Conservation (phyloP, 192 early-diverging fungal genomes). For the Umbelopsis sp. region DNA sequence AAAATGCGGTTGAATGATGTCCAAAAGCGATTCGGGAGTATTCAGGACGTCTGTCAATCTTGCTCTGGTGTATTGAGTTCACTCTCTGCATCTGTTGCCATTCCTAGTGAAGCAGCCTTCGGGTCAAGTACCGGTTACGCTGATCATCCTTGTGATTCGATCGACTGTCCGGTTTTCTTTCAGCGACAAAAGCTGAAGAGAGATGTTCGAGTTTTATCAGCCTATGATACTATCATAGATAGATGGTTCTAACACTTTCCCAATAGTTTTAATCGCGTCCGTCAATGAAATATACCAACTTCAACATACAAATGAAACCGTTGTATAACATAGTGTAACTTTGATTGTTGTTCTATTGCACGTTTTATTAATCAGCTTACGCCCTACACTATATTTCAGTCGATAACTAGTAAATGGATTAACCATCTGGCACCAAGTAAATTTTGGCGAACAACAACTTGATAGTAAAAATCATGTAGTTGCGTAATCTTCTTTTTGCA, state of each 20-base stretch:
- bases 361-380: constrained; percentile 8
- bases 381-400: neutral
- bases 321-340: neutral
- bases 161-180: constrained; percentile 65
- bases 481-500: neutral
- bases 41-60: constrained; percentile 50
- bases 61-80: constrained; percentile 45
- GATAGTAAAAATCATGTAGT: neutral
- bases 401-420: neutral
- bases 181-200: constrained; percentile 28
- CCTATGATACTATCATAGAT: constrained; percentile 27
- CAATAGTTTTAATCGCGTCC: no score
- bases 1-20: constrained; percentile 20
- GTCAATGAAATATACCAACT: no score
- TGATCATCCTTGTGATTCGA: constrained; percentile 54
- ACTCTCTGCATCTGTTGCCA: neutral
- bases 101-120: neutral
- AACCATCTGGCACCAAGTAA: neutral
- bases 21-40: constrained; percentile 38
- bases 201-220: constrained; percentile 18
- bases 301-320: no score
- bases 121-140: constrained; percentile 28
- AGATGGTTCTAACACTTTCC: constrained; percentile 12
- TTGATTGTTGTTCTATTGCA: constrained; percentile 7
- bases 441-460: constrained; percentile 2